Conservation (phyloP, 306 rosid genomes). For the Rosa chinensis region DNA sequence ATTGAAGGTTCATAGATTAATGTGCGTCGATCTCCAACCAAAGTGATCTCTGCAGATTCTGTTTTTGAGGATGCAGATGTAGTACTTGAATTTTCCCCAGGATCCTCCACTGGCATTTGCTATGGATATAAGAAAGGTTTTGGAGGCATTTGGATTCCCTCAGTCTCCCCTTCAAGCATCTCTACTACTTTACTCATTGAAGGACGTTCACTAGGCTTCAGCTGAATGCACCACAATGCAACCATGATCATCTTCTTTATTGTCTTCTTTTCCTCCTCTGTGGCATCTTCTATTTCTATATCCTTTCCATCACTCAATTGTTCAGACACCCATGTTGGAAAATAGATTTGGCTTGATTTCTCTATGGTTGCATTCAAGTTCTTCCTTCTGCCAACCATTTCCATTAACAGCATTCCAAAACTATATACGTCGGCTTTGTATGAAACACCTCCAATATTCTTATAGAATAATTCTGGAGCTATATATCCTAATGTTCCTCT, state of each 20-base stretch:
- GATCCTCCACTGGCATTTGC: neutral
- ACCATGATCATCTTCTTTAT: neutral
- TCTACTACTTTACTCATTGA: neutral
- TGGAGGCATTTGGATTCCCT: neutral
- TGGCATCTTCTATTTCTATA: neutral
- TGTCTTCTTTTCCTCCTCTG: neutral
- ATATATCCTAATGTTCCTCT: no score
- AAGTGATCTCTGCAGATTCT: neutral
- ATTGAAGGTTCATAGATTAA: neutral
- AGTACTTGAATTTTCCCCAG: no score
- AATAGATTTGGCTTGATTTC: neutral
- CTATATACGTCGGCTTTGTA: no score
- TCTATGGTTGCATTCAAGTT: neutral
- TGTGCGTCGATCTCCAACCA: neutral
- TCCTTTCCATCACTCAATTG: neutral
- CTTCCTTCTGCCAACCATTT: no score
- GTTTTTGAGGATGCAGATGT: no score
- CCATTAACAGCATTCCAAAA: no score
- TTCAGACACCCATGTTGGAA: neutral
- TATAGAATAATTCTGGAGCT: no score
- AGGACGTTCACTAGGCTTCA: neutral
- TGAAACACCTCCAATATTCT: no score
- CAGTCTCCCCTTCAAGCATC: neutral
- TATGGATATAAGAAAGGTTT: neutral
- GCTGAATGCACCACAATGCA: neutral